phyloP scores from a whole-genome alignment of 495 filamentous ascomycete species.

The Talaromyces ruber region DNA sequence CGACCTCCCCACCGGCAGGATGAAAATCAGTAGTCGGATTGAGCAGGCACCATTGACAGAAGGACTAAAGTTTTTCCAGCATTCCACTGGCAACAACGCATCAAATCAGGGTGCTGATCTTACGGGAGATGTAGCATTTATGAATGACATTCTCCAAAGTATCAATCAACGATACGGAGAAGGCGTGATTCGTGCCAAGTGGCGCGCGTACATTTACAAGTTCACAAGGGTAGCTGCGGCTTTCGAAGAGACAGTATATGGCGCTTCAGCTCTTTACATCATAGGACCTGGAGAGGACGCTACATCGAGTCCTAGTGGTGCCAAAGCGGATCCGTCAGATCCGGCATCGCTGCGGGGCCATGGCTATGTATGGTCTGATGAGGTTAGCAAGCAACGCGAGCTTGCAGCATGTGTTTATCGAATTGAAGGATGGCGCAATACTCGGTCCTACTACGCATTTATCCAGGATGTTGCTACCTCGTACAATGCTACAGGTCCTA shows the following conservation, averaged over 20 bases:
- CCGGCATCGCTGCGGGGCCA: constrained; percentile 66
- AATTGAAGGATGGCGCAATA: constrained; percentile 94
- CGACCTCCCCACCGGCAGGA: constrained; percentile 82
- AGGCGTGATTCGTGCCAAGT: constrained; percentile 80
- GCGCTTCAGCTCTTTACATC: constrained; percentile 81
- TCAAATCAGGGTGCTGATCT: constrained; percentile 41
- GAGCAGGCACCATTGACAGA: constrained; percentile 71
- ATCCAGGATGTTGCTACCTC: constrained; percentile 66
- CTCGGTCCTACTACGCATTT: constrained; percentile 88
- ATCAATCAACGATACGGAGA: constrained; percentile 85
- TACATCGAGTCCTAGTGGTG: constrained; percentile 37
- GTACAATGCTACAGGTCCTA: constrained; percentile 51
- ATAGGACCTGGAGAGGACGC: constrained; percentile 51
- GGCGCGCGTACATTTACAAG: constrained; percentile 79
- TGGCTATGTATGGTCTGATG: constrained; percentile 91
- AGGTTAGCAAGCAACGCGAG: constrained; percentile 69
- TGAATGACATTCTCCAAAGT: constrained; percentile 72
- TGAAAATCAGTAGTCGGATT: constrained; percentile 84
- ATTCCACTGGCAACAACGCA: constrained; percentile 56
- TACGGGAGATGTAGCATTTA: constrained; percentile 86
- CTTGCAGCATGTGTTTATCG: constrained; percentile 80
- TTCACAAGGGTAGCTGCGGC: constrained; percentile 88
- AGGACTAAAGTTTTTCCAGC: constrained; percentile 75
- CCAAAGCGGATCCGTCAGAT: constrained; percentile 34
- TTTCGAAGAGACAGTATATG: constrained; percentile 93